Evolutionary conservation across 1,139 yeast species (phyloP), one percentile per base, ranked within the genome.

Genomic region (Pichia kudriavzevii): DNA sequence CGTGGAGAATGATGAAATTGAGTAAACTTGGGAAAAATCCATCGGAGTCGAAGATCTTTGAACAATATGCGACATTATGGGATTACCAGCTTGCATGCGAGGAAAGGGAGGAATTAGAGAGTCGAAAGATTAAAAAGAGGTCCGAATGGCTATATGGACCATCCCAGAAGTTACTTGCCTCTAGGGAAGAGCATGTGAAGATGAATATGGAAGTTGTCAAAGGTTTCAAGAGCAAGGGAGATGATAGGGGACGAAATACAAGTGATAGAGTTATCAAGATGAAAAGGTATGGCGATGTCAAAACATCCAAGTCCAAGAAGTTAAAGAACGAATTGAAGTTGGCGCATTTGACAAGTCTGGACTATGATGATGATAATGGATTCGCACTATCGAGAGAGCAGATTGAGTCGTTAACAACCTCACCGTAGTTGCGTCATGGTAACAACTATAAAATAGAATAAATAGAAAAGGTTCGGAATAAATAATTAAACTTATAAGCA

Each of bases 1-100:
- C 39, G n/a, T 60, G 64, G 64, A 40, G 64, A 23, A 50, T 57
- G 59, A 57, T 56, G 47, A 60, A 60, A 41, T 45, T 60, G 17
- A 34, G 27, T 6, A 40, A 38, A 26, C 21, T 42, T 8, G 29
- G 24, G 16, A 43, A 37, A 15, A 31, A 34, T 4, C 51, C 58
- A 5, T 25, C 40, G 4, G 30, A 33, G 12, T 21, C 12, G 5
- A 20, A 24, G 12, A 36, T 39, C 14, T 37, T 37, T 1, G 31
- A 29, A 12, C 39, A 30, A 14, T 43, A 36, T 33, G 32, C 43
- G 5, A 41, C 46, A n/a, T 14, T 43, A 7, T 41, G 45, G 45
- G 46, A 43, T 21, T 40, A 40, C 27, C 34, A 58, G 30, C 47
- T 48, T 12, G 56, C 61, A 5, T 38, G 58, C 26, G 58, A 58